Evolutionary conservation across 2,329 filamentous ascomycete species (phyloP).

Genomic region (Alternaria ethzedia): DNA sequence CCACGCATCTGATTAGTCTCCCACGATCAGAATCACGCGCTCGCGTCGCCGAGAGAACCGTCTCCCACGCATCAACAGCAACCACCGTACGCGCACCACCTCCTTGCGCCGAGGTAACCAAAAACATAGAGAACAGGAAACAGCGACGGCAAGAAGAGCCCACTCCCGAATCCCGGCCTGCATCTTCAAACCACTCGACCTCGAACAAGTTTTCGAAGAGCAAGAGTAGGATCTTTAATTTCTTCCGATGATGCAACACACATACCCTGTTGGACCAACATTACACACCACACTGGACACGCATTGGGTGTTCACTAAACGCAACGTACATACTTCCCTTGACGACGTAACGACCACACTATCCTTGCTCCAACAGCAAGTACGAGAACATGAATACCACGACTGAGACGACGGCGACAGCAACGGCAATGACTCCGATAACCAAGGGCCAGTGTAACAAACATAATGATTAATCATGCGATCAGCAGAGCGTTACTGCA

Average conservation of each 20-base stretch:
- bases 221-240: conserved; percentile 47
- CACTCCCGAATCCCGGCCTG: conserved; percentile 12
- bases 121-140: conserved; percentile 22
- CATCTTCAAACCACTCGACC: conserved; percentile 12
- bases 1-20: conserved; percentile 38
- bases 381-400: conserved; percentile 10
- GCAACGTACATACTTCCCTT: background rate
- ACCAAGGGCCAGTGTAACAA: background rate
- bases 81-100: conserved; percentile 24
- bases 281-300: background rate
- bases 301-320: background rate
- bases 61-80: conserved; percentile 27
- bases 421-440: background rate
- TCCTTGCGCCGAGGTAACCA: conserved; percentile 7
- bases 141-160: conserved; percentile 20
- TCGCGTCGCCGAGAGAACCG: conserved; percentile 20
- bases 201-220: conserved; percentile 42
- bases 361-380: conserved; percentile 23
- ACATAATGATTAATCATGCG: conserved; percentile 17
- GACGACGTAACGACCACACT: conserved; percentile 25
- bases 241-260: conserved; percentile 31
- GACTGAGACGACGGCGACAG: conserved; percentile 7
- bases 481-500: conserved; percentile 38
- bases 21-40: conserved; percentile 34
- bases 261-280: background rate